These are phyloP conservation scores for Talaromyces sp. DNA, from an alignment of 2,329 filamentous ascomycete genomes.

Conservation along the genomic window DNA sequence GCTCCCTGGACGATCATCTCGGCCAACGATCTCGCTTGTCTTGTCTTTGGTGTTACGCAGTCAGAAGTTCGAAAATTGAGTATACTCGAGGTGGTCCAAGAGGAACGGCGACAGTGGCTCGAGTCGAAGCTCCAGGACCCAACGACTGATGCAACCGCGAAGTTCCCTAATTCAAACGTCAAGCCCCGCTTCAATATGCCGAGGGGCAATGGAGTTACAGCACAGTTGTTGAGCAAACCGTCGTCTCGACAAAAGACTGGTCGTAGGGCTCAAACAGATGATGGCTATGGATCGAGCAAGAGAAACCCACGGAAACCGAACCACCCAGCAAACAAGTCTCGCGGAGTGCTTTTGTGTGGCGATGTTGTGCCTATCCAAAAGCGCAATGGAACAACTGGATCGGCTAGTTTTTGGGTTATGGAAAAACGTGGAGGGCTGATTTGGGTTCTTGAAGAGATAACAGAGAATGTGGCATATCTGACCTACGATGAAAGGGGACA, in stretches of 20 bases:
- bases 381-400: constrained; percentile 84
- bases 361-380: constrained; percentile 99
- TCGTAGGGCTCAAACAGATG: constrained; percentile 57
- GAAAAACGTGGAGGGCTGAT: constrained; percentile 92
- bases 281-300: constrained; percentile 53
- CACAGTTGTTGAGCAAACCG: constrained; percentile 81
- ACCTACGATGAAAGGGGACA: constrained; percentile 74
- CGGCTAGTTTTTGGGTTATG: constrained; percentile 97
- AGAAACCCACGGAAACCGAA: constrained; percentile 58
- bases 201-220: constrained; percentile 76
- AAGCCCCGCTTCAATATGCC: constrained; percentile 39
- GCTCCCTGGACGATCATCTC: constrained; percentile 94
- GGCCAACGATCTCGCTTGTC: constrained; percentile 91
- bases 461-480: constrained; percentile 82
- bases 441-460: constrained; percentile 97
- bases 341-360: constrained; percentile 88
- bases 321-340: constrained; percentile 71
- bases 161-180: constrained; percentile 34
- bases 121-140: constrained; percentile 75
- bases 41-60: constrained; percentile 98
- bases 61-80: constrained; percentile 92
- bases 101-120: constrained; percentile 85
- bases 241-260: constrained; percentile 53
- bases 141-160: constrained; percentile 50
- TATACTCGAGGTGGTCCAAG: constrained; percentile 89